Conservation (phyloP, 2,329 filamentous ascomycete species). For the Nemania sp. region DNA sequence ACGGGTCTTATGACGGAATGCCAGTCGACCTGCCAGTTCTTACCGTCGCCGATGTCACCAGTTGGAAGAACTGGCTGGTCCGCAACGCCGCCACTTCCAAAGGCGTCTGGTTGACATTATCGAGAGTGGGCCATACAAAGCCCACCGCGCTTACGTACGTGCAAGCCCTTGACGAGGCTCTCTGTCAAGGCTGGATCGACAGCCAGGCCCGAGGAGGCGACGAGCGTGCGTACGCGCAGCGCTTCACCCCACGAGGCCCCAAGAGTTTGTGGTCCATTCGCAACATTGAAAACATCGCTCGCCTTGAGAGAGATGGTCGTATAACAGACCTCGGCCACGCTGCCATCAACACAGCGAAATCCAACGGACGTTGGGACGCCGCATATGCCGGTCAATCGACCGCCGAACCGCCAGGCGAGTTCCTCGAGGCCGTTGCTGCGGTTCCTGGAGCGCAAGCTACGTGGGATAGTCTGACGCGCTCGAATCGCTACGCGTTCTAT, state of each 20-base stretch:
- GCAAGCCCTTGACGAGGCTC: conserved; percentile 58
- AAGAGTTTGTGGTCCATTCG: conserved; percentile 62
- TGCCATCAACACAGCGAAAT: conserved; percentile 58
- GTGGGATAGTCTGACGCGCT: conserved; percentile 26
- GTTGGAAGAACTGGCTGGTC: conserved; percentile 36
- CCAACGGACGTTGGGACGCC: conserved; percentile 60
- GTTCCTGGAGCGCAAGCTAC: conserved; percentile 27
- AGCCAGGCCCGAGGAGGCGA: conserved; percentile 53
- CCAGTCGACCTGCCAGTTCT: conserved; percentile 30
- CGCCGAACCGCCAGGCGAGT: conserved; percentile 53
- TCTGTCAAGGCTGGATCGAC: conserved; percentile 68
- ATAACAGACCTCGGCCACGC: conserved; percentile 53
- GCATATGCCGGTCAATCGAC: conserved; percentile 57
- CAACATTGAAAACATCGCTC: conserved; percentile 57
- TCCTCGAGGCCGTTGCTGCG: conserved; percentile 39
- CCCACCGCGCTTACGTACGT: conserved; percentile 37
- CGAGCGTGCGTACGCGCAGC: conserved; percentile 53
- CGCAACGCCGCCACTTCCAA: conserved; percentile 28
- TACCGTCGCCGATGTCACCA: conserved; percentile 27
- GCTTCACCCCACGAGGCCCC: conserved; percentile 60
- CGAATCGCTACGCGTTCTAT: conserved; percentile 33
- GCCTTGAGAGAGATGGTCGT: conserved; percentile 48
- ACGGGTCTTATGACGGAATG: conserved; percentile 17
- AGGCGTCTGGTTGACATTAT: conserved; percentile 37
- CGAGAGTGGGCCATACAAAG: conserved; percentile 32